Base-by-base conservation (phyloP, 2,329 filamentous ascomycete genomes). In the Aureobasidium sp. region DNA sequence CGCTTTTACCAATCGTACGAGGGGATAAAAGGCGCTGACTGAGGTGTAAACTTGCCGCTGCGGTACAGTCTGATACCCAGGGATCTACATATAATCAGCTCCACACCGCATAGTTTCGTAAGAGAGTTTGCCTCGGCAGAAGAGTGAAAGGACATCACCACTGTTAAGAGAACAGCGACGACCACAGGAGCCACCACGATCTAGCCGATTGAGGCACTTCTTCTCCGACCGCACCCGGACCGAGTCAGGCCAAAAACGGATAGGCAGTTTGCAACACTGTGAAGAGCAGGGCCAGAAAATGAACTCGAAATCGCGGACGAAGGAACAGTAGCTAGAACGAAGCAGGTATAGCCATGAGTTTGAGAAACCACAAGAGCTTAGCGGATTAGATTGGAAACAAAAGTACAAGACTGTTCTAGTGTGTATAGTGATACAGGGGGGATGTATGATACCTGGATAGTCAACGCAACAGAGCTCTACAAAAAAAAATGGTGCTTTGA, bases 1-100 rank as follows among this genome's bases (percentile, higher is more conserved):
- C 71, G 72, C 51, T 67, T 78, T 34, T 76, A 68, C 37, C 31
- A 63, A 14, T 31, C 41, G 5, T 49, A 62, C 6, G 48, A 63
- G 39, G 41, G 36, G 2, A 39, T n/a, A n/a, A 47, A 34, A 41
- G 17, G 37, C 20, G 42, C 7, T 44, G 55, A 59, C n/a, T 59
- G 41, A 47, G n/a, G 27, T 14, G 20, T 25, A 15, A 39, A 49
- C 20, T 22, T 17, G 31, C 25, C 27, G 59, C 39, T n/a, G 45
- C 11, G 25, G 25, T 29, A 55, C 37, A 31, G 14, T 25, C 15
- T 29, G 15, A n/a, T 12, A 51, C n/a, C 8, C 27, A 20, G 14
- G 47, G 8, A 29, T n/a, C 47, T 29, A 11, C 7, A 49, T 17
- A 29, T 5, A 47, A 7, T n/a, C 15, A 25, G 25, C 22, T 15